A percentile compares a stretch with the other conserved stretches of the same genome.
These are phyloP conservation scores for Linanthus parryae DNA, from an alignment of 148 eudicot genomes.

Conservation along the genomic window DNA sequence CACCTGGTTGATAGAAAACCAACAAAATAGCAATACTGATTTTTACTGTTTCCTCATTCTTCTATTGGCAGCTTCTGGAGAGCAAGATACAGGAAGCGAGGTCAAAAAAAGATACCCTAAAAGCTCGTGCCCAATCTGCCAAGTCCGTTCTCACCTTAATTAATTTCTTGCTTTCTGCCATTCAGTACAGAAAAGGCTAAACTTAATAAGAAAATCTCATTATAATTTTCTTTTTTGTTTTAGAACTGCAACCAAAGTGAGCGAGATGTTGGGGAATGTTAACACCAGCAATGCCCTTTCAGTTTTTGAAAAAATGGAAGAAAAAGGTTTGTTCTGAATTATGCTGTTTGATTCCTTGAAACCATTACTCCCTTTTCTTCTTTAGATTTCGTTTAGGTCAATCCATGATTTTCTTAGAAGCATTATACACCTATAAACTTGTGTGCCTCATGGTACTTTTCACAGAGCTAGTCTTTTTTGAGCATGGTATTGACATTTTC, in stretches of 20 bases:
- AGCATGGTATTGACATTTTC: no score
- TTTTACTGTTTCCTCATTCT: slow-evolving; percentile 7
- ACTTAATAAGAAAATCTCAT: no score
- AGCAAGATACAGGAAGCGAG: slow-evolving; percentile 97
- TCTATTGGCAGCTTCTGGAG: slow-evolving; percentile 66
- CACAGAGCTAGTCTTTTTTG: no score
- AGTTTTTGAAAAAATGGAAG: slow-evolving; percentile 98
- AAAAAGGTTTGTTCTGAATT: slow-evolving; percentile 49
- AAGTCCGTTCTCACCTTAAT: slow-evolving; percentile 42
- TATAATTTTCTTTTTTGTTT: background rate
- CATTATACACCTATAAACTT: no score
- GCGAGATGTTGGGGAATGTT: slow-evolving; percentile 91
- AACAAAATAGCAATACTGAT: background rate
- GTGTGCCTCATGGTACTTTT: no score
- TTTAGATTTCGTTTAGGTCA: background rate
- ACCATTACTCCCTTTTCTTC: slow-evolving; percentile 1
- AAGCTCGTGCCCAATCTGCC: slow-evolving; percentile 98
- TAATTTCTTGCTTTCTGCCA: background rate
- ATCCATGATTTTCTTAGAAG: no score
- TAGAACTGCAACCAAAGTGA: slow-evolving; percentile 94
- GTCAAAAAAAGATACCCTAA: slow-evolving; percentile 93
- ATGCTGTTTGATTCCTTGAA: background rate
- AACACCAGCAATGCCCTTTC: slow-evolving; percentile 95
- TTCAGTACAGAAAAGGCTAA: no score
- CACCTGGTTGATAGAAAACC: background rate